Percentiles rank a stretch among this genome's conserved stretches.
These are phyloP conservation scores for Nothopassalora personata DNA, from an alignment of 2,329 filamentous ascomycete genomes.

Conservation along the genomic window DNA sequence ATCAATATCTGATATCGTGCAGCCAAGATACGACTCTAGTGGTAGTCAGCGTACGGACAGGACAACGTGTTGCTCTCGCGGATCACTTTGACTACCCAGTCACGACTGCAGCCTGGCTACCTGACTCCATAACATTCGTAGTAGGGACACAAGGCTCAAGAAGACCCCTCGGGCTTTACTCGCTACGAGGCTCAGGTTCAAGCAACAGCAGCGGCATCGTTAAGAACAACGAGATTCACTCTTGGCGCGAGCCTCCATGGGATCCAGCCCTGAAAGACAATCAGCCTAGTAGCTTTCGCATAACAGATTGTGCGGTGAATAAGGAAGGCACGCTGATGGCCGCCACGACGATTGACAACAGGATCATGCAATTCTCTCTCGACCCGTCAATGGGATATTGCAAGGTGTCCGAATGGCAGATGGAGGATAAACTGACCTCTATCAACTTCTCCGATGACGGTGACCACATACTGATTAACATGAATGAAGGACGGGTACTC, in stretches of 20 bases:
- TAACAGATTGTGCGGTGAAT: conserved; percentile 81
- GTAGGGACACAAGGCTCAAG: conserved; percentile 68
- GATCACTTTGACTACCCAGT: conserved; percentile 75
- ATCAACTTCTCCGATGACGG: conserved; percentile 78
- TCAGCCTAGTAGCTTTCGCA: conserved; percentile 59
- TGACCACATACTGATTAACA: conserved; percentile 74
- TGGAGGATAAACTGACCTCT: conserved; percentile 68
- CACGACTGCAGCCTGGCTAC: conserved; percentile 83
- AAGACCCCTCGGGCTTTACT: conserved; percentile 58
- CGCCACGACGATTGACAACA: conserved; percentile 64
- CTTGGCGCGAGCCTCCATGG: conserved; percentile 44
- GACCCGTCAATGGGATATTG: conserved; percentile 64
- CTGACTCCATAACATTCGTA: conserved; percentile 71
- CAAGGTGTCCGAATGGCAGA: conserved; percentile 66
- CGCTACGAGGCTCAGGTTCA: conserved; percentile 13
- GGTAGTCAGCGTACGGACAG: conserved; percentile 36
- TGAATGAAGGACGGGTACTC: conserved; percentile 68
- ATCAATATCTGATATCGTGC: conserved; percentile 79
- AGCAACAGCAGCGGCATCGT: conserved; percentile 15
- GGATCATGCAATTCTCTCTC: conserved; percentile 65
- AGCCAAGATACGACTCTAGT: conserved; percentile 39
- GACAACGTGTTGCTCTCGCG: conserved; percentile 58
- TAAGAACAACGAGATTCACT: conserved; percentile 28
- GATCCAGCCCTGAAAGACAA: conserved; percentile 49
- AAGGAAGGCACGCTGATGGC: conserved; percentile 74